Evolutionary conservation across 306 rosid genomes (phyloP), one percentile per base, ranked within the genome.

Genomic region (Cicer chorassanicum): DNA sequence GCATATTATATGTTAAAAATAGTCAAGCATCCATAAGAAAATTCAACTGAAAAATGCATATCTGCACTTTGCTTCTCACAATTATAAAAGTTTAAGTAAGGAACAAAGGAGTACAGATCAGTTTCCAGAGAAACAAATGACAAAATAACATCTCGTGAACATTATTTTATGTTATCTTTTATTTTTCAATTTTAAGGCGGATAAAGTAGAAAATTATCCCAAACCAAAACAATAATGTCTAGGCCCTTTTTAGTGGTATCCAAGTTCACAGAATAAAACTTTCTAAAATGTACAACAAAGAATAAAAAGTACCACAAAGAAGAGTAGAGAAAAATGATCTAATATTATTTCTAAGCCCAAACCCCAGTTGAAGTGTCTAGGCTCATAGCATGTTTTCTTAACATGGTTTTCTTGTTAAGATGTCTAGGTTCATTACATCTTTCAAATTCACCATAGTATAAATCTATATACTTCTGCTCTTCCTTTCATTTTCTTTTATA

Each of bases 11-110:
- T 55, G 77, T 29, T 54, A 40, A 54, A 75, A 9, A 74, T 13
- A 56, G n/a, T 7, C 54, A 81, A 57, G 65, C 76, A 56, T 76
- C 46, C 51, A 68, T 14, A 24, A 48, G 59, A 45, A 36, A 15
- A 48, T 5, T 10, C 40, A 48, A 55, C 43, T 53, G 60, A 55
- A 84, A 66, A 68, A 68, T 55, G 55, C 71, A 73, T 68, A 44
- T 59, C 63, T 48, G 60, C 3, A 24, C 34, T 65, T 56, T 24
- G 66, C 16, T 45, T 43, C 54, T 49, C 48, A 46, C 42, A 66
- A 72, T 55, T 54, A 8, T 11, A 15, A 68, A 50, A 21, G 1
- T 38, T 13, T 10, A 8, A 36, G 38, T 14, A 19, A 48, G 29
- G 42, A 21, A 40, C 13, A 45, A 67, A 57, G 53, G 24, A 41